These are phyloP conservation scores for Tulasnella sp. DNA, from an alignment of 768 basidiomycete genomes.

Conservation along the genomic window DNA sequence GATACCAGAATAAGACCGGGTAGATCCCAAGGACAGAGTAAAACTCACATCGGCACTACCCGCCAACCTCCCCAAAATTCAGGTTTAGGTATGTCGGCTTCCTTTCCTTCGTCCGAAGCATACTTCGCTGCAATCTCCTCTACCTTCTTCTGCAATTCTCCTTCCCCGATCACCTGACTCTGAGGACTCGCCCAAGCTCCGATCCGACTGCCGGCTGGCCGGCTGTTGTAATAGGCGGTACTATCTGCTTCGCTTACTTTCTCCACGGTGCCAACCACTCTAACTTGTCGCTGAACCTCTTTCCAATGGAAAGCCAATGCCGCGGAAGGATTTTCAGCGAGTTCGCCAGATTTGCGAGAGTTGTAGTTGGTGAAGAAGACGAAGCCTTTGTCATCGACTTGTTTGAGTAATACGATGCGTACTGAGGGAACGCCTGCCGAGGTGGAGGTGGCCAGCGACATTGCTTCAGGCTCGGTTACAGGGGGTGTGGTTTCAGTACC, in stretches of 20 bases:
- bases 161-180: constrained; percentile 72
- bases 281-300: constrained; percentile 72
- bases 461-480: constrained; percentile 58
- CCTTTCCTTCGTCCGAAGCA: constrained; percentile 38
- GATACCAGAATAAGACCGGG: constrained; percentile 16
- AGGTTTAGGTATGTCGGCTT: constrained; percentile 65
- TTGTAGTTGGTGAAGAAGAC: constrained; percentile 97
- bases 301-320: constrained; percentile 89
- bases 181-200: constrained; percentile 95
- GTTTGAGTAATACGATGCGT: constrained; percentile 86
- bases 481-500: constrained; percentile 44
- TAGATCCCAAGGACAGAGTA: not conserved
- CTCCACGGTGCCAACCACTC: constrained; percentile 83
- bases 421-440: constrained; percentile 73
- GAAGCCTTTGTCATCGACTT: constrained; percentile 57
- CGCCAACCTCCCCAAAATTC: constrained; percentile 98
- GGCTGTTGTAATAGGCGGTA: constrained; percentile 72
- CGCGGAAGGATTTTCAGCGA: constrained; percentile 70
- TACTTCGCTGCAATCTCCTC: constrained; percentile 58
- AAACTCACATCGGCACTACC: constrained; percentile 76
- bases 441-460: constrained; percentile 72
- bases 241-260: constrained; percentile 68
- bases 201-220: constrained; percentile 78
- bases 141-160: constrained; percentile 59
- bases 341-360: constrained; percentile 84